Percentiles rank a stretch among this genome's conserved stretches.
These are phyloP conservation scores for Exobasidium rhododendri DNA, from an alignment of 1,284 basidiomycete genomes.

Conservation along the genomic window DNA sequence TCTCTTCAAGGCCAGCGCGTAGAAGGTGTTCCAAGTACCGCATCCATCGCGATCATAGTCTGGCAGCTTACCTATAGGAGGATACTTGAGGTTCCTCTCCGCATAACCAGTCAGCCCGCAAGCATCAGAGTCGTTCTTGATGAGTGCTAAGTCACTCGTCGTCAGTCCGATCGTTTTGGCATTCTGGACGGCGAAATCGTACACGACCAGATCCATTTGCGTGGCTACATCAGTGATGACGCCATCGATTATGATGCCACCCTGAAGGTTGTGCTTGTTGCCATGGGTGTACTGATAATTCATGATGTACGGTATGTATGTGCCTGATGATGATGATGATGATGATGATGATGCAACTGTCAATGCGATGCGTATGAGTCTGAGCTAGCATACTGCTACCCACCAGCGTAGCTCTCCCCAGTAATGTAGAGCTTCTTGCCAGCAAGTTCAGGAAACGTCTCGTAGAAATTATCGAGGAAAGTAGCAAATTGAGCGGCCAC, in stretches of 20 bases:
- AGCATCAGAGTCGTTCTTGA: not conserved
- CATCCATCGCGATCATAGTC: not conserved
- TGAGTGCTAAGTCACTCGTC: not conserved
- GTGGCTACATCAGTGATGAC: not conserved
- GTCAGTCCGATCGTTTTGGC: not conserved
- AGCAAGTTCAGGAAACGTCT: constrained; percentile 32
- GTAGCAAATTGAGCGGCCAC: constrained; percentile 53
- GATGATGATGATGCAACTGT: too few relatives aligned
- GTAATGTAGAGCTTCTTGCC: constrained; percentile 37
- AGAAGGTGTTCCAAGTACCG: not conserved
- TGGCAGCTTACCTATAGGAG: not conserved
- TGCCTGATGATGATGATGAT: too few relatives aligned
- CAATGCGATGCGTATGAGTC: not conserved
- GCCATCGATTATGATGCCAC: not conserved
- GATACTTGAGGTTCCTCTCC: not conserved
- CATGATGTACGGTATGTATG: constrained; percentile 61
- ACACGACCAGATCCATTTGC: not conserved
- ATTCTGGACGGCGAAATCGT: not conserved
- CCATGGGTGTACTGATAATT: constrained; percentile 12
- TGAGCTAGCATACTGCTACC: constrained; percentile 51
- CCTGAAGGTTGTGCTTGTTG: constrained; percentile 34
- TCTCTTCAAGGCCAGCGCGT: not conserved
- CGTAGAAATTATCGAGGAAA: constrained; percentile 41
- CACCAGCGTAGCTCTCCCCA: constrained; percentile 78
- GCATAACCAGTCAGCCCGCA: not conserved